Percentiles rank a stretch among this genome's conserved stretches.
Conservation (phyloP, 2,329 filamentous ascomycete genomes). For the Parastagonospora nodorum region DNA sequence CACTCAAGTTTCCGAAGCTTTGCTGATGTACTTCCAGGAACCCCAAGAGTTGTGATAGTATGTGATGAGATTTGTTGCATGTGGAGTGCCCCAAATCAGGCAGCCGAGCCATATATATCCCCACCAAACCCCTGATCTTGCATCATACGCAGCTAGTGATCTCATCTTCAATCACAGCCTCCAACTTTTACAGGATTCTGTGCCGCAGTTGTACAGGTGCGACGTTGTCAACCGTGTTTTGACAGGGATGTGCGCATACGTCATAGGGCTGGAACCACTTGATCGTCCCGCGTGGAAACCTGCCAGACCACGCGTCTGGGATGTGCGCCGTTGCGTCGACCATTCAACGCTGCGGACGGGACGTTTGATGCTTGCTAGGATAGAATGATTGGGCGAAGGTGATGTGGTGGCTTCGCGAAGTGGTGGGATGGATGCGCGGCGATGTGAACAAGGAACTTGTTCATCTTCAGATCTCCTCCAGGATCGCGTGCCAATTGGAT, state of each 20-base stretch:
- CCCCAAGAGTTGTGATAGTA: background rate
- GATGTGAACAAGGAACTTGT: background rate
- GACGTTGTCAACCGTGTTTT: constrained; percentile 2
- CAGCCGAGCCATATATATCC: constrained; percentile 7
- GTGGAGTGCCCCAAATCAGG: background rate
- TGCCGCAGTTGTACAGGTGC: constrained; percentile 7
- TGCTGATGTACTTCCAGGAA: no score
- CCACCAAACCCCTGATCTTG: background rate
- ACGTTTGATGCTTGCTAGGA: constrained; percentile 5
- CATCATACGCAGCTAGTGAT: constrained; percentile 20
- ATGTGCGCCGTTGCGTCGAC: background rate
- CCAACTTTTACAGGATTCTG: constrained; percentile 13
- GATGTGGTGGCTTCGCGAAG: background rate
- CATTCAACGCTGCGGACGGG: constrained; percentile 3
- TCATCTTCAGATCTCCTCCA: background rate
- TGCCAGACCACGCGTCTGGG: constrained; percentile 4
- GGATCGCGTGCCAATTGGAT: background rate
- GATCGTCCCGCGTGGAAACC: constrained; percentile 23
- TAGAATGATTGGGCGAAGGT: background rate
- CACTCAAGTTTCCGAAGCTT: background rate
- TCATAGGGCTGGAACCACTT: constrained; percentile 17
- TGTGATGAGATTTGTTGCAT: background rate
- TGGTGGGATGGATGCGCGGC: background rate
- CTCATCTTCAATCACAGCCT: constrained; percentile 17
- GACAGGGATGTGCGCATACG: constrained; percentile 22